Evolutionary conservation across 225 moss, liverwort and hornwort genomes (phyloP).

Genomic region (Anthoceros angustus): DNA sequence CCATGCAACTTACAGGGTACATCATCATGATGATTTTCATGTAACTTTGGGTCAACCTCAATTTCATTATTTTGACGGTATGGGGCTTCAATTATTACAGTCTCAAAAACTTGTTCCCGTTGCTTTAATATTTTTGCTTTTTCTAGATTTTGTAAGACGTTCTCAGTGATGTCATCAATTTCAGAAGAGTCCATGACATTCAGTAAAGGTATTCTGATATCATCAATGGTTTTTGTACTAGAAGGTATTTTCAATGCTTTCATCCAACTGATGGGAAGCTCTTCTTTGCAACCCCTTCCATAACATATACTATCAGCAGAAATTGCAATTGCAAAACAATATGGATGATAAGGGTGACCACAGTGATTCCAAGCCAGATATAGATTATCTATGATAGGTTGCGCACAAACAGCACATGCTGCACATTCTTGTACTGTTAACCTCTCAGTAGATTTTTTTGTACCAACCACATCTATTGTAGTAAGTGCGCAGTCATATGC

Average conservation of each 20-base stretch:
- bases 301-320: constrained; percentile 1
- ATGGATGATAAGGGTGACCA: constrained; percentile 1
- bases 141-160: not conserved
- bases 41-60: not conserved
- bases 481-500: not conserved
- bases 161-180: not conserved
- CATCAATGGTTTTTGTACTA: not conserved
- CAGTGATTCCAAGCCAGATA: not conserved
- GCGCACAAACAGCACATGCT: not conserved
- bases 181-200: not conserved
- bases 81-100: not conserved
- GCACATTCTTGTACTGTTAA: not conserved
- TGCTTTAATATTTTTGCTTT: not conserved
- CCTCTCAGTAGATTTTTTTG: not conserved
- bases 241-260: not conserved
- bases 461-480: not conserved
- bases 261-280: not conserved
- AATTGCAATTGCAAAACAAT: not conserved
- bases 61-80: not conserved
- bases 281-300: not conserved
- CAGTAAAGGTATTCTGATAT: not conserved
- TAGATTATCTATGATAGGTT: not conserved
- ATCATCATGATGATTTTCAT: not conserved
- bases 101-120: not conserved
- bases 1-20: not conserved